Evolutionary conservation across 1,139 yeast species (phyloP).

Genomic region (Diutina pseudorugosa): DNA sequence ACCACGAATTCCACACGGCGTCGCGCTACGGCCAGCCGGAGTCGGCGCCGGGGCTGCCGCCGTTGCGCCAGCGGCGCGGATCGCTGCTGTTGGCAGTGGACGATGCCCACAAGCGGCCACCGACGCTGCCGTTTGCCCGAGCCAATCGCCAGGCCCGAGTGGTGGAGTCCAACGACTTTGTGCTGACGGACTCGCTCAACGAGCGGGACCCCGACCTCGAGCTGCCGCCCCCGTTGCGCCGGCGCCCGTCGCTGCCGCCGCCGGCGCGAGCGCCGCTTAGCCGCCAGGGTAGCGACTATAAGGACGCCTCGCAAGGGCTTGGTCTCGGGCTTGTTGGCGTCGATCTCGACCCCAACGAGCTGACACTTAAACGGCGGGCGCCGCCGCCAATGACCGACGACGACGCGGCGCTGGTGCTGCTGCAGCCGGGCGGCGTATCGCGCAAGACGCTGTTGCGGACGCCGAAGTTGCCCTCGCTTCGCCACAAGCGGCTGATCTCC

Average conservation of each 20-base stretch:
- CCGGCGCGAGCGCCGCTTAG: slow-evolving; percentile 10
- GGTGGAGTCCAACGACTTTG: slow-evolving; percentile 26
- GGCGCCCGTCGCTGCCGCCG: slow-evolving; percentile 8
- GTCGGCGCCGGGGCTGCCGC: background rate
- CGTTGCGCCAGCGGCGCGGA: background rate
- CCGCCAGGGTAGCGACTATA: slow-evolving; percentile 8
- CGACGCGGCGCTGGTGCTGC: slow-evolving; percentile 5
- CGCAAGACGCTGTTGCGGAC: slow-evolving; percentile 18
- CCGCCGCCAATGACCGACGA: slow-evolving; percentile 14
- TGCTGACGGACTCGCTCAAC: background rate
- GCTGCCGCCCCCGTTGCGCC: background rate
- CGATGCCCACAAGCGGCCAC: background rate
- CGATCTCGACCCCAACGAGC: slow-evolving; percentile 12
- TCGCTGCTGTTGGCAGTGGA: slow-evolving; percentile 9
- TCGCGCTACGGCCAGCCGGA: slow-evolving; percentile 9
- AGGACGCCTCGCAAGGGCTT: slow-evolving; percentile 22
- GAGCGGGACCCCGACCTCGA: background rate
- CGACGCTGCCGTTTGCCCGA: slow-evolving; percentile 32
- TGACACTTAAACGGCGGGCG: slow-evolving; percentile 21
- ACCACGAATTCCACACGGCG: slow-evolving; percentile 20
- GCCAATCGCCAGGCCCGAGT: slow-evolving; percentile 37
- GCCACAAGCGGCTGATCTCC: slow-evolving; percentile 31
- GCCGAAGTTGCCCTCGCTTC: slow-evolving; percentile 20
- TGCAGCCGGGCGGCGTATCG: slow-evolving; percentile 11
- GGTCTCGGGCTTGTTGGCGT: slow-evolving; percentile 33